phyloP scores from a whole-genome alignment of 2,329 filamentous ascomycete genomes.

The Sporothrix pseudoabietina region DNA sequence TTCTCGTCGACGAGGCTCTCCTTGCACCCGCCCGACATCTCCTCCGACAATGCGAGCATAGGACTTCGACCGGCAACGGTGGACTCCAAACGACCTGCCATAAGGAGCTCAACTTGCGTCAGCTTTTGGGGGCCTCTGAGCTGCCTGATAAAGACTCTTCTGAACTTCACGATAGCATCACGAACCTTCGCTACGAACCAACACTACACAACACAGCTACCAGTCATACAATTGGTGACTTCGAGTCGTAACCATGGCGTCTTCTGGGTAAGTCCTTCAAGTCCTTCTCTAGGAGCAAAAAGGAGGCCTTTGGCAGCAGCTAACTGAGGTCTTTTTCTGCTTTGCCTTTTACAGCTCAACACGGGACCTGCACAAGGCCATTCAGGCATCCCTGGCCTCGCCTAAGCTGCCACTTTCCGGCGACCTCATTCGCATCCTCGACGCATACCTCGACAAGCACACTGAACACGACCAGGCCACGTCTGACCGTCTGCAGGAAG shows the following conservation, averaged over 20 bases:
- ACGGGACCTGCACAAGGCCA: slow-evolving; percentile 63
- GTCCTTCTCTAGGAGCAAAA: no score
- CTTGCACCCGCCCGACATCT: not conserved
- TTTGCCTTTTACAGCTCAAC: slow-evolving; percentile 50
- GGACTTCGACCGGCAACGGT: not conserved
- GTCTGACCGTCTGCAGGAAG: slow-evolving; percentile 72
- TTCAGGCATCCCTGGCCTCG: slow-evolving; percentile 53
- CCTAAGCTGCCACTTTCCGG: slow-evolving; percentile 65
- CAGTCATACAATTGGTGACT: not conserved
- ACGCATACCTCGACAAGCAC: slow-evolving; percentile 69
- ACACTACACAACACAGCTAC: not conserved
- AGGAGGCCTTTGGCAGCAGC: not conserved
- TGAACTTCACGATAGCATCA: not conserved
- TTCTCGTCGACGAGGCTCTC: not conserved
- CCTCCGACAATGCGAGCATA: slow-evolving; percentile 20
- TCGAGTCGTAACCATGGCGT: not conserved
- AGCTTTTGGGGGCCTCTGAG: not conserved
- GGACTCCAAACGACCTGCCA: slow-evolving; percentile 11
- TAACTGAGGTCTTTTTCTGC: not conserved
- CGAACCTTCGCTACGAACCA: not conserved
- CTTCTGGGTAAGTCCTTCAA: not conserved
- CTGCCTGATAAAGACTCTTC: not conserved
- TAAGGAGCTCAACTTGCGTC: not conserved
- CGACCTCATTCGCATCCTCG: slow-evolving; percentile 63
- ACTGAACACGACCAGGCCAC: slow-evolving; percentile 66